These are phyloP conservation scores for Pisolithus thermaeus DNA, from an alignment of 1,284 basidiomycete genomes.

Conservation along the genomic window DNA sequence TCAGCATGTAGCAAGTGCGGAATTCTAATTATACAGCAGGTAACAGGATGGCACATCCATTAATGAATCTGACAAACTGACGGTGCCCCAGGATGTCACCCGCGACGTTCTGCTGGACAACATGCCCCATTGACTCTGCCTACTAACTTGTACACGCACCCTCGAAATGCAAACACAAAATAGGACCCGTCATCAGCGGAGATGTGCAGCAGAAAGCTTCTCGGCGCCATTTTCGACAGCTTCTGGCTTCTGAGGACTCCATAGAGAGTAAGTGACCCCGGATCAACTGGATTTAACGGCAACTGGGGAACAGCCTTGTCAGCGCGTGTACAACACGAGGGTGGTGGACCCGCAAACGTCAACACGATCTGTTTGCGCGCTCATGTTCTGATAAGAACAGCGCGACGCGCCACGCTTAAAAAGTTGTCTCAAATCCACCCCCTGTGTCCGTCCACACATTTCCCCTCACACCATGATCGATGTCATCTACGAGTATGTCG, in stretches of 20 bases:
- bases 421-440: not conserved
- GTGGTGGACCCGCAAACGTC: constrained; percentile 33
- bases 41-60: too few species aligned
- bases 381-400: constrained; percentile 26
- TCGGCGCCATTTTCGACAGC: constrained; percentile 9
- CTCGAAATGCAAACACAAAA: not conserved
- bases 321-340: constrained; percentile 32
- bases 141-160: not conserved
- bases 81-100: too few species aligned
- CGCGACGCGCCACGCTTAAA: constrained; percentile 3
- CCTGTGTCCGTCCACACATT: not conserved
- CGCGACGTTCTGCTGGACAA: too few species aligned
- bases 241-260: constrained; percentile 21
- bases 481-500: not conserved
- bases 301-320: constrained; percentile 29
- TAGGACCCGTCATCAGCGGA: constrained; percentile 14
- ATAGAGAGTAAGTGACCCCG: constrained; percentile 18
- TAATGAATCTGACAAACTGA: too few species aligned
- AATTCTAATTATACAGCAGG: too few species aligned
- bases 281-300: constrained; percentile 19
- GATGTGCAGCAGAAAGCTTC: constrained; percentile 1
- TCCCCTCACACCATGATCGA: not conserved
- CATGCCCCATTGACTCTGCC: too few species aligned
- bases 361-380: constrained; percentile 24
- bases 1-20: too few species aligned